These are phyloP conservation scores for Clonostachys sp. DNA, from an alignment of 2,329 filamentous ascomycete species.

Conservation along the genomic window DNA sequence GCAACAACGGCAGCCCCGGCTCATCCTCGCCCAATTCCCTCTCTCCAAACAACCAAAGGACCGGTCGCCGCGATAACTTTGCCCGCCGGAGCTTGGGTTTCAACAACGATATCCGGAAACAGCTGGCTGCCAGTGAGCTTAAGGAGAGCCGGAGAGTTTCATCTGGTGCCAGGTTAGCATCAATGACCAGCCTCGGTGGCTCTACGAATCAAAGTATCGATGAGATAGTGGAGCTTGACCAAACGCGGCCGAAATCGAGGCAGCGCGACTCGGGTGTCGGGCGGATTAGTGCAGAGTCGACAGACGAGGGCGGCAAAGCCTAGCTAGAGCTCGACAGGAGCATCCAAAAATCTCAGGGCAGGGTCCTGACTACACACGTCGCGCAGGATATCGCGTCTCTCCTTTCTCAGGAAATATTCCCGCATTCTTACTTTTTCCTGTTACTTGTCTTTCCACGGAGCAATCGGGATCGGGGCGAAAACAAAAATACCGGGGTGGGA, in stretches of 20 bases:
- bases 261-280: slow-evolving; percentile 22
- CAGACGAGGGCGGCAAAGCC: slow-evolving; percentile 4
- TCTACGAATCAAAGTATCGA: slow-evolving; percentile 9
- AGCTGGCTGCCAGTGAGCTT: slow-evolving; percentile 15
- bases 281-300: slow-evolving; percentile 19
- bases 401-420: no score
- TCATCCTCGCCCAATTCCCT: not conserved
- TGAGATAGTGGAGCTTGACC: slow-evolving; percentile 6
- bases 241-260: not conserved
- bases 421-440: no score
- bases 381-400: no score
- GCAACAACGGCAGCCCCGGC: slow-evolving; percentile 35
- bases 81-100: slow-evolving; percentile 20
- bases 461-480: no score
- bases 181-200: slow-evolving; percentile 11
- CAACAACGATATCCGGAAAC: slow-evolving; percentile 13
- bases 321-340: not conserved
- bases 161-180: slow-evolving; percentile 12
- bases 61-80: slow-evolving; percentile 27
- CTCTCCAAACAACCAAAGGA: not conserved
- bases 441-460: no score
- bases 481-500: no score
- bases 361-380: no score
- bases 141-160: slow-evolving; percentile 18
- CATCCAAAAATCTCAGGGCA: no score